Base-by-base conservation (phyloP, 805 yeast species). In the Candida arabinofermentans region DNA sequence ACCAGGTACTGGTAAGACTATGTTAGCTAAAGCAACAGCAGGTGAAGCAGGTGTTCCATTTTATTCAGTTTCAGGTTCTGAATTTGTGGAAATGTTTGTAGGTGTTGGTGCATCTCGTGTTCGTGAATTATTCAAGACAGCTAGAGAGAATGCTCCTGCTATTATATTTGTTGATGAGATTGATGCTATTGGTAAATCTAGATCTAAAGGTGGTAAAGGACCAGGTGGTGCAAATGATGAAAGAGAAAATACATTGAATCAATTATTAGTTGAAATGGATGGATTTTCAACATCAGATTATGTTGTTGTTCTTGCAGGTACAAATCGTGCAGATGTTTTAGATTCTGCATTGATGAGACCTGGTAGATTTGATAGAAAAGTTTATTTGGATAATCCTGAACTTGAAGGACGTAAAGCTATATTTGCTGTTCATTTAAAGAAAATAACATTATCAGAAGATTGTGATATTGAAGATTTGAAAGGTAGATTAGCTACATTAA, bases 11-110 rank as follows among this genome's bases (percentile, higher is more conserved):
- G 97, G 97, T 78, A 89, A 89, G 64, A 89, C 97, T 0, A 66
- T 89, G 48, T 67, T 89, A 42, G 96, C 96, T 19, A 88, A 86
- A 62, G 96, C 96, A 10, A 89, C 96, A 21, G 97, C 96, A 2
- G 96, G 97, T 53, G 96, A 89, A 62, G 96, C 96, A 2, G 93
- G 87, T 38, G 97, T 89, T 39, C 96, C 97, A 21, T 89, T 89
- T 62, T 80, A 80, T 50, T 82, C 93, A 18, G 96, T 89, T 6
- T 84, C 95, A 1, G 96, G 96, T 54, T 87, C 96, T 12, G 96
- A 89, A 61, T 89, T 89, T 53, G 95, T 88, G n/a, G 96, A 89
- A 64, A 89, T 89, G 96, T 89, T 86, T 70, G 95, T 86, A 17
- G 96, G 96, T 67, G 96, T 89, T 21, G 96, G 96, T 68, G 96